Evolutionary conservation across 1,284 basidiomycete genomes (phyloP).

Genomic region (Leccinum pachyderme): DNA sequence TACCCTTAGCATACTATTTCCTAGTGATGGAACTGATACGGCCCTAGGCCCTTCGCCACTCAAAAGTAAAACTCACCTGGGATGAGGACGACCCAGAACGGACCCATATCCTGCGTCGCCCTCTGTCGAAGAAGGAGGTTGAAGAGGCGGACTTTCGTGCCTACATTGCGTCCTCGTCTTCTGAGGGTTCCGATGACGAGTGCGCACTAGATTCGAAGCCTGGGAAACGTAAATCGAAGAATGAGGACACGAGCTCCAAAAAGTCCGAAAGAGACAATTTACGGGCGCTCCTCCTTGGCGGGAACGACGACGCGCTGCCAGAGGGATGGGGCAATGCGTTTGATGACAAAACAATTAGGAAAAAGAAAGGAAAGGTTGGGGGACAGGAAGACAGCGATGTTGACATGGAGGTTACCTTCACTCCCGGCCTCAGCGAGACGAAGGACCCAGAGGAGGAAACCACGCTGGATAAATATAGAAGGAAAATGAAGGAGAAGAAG

Average conservation of each 20-base stretch:
- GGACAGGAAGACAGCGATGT: constrained; percentile 49
- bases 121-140: constrained; percentile 79
- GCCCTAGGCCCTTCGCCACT: constrained; percentile 91
- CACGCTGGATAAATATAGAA: constrained; percentile 80
- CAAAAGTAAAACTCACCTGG: constrained; percentile 98
- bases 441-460: constrained; percentile 71
- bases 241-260: constrained; percentile 32
- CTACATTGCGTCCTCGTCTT: constrained; percentile 76
- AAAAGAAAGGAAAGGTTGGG: constrained; percentile 19
- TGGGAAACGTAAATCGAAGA: not conserved
- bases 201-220: not conserved
- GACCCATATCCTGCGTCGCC: constrained; percentile 74
- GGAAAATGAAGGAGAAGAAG: constrained; percentile 85
- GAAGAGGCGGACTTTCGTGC: constrained; percentile 87
- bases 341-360: constrained; percentile 17
- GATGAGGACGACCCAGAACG: constrained; percentile 97
- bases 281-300: constrained; percentile 69
- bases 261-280: constrained; percentile 62
- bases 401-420: constrained; percentile 94
- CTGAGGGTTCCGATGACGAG: constrained; percentile 49
- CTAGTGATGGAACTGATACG: not conserved
- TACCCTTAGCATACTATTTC: not conserved
- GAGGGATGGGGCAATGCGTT: constrained; percentile 72
- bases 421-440: constrained; percentile 68
- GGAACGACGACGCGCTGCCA: constrained; percentile 61